Evolutionary conservation across 2,329 filamentous ascomycete species (phyloP).

Genomic region (Atkinsonella hypoxylon): DNA sequence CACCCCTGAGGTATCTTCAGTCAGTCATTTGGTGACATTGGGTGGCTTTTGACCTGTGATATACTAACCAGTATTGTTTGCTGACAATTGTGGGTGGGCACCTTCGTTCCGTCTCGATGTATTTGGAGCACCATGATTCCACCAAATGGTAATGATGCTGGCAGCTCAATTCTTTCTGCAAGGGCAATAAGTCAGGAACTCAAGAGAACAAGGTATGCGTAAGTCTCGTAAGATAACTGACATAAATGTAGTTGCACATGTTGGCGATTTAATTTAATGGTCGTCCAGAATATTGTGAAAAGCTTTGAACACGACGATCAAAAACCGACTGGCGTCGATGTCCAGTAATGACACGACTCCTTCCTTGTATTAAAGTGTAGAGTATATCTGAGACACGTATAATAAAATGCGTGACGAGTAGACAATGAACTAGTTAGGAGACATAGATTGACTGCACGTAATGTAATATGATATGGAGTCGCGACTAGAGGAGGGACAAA

Average conservation of each 20-base stretch:
- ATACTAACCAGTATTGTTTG: conserved; percentile 32
- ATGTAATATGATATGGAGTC: background rate
- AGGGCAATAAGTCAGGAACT: background rate
- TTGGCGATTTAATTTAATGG: conserved; percentile 6
- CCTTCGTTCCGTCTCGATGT: conserved; percentile 31
- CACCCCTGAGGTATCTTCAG: conserved; percentile 20
- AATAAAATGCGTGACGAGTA: background rate
- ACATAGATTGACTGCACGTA: background rate
- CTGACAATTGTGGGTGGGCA: conserved; percentile 31
- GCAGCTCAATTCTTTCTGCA: conserved; percentile 38
- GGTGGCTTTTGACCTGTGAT: background rate
- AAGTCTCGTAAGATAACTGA: conserved; percentile 13
- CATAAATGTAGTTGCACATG: conserved; percentile 42
- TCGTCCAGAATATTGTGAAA: background rate
- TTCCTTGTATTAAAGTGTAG: too few relatives aligned
- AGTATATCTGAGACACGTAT: background rate
- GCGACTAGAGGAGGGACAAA: background rate
- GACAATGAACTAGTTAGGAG: background rate
- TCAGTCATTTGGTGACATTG: conserved; percentile 12
- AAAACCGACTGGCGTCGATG: too few relatives aligned
- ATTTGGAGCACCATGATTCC: conserved; percentile 33
- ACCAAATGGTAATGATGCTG: conserved; percentile 38
- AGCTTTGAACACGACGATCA: too few relatives aligned
- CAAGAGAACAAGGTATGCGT: background rate
- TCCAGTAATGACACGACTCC: background rate